Conservation (phyloP, 805 yeast species). For the Teunomyces cretensis region DNA sequence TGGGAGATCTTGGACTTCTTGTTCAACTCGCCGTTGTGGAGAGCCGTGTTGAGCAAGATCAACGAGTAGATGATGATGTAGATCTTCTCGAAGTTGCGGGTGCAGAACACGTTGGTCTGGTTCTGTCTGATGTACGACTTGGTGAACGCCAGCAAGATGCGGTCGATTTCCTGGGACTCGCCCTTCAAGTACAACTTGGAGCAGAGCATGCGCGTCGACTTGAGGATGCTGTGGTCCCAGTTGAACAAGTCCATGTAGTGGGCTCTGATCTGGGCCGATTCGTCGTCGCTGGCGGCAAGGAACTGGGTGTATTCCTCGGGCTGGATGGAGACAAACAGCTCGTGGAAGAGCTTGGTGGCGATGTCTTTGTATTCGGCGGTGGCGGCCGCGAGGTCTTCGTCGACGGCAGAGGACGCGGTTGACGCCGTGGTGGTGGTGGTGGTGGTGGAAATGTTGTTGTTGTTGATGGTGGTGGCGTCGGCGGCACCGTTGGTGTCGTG, state of each 20-base stretch:
- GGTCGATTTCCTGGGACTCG: conserved; percentile 79
- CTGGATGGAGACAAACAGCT: conserved; percentile 41
- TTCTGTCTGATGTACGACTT: conserved; percentile 57
- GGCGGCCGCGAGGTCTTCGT: not conserved
- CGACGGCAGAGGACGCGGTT: not conserved
- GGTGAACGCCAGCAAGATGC: conserved; percentile 68
- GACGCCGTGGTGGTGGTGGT: not conserved
- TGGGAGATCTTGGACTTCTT: conserved; percentile 40
- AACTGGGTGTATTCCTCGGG: conserved; percentile 47
- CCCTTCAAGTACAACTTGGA: conserved; percentile 71
- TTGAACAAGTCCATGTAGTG: conserved; percentile 48
- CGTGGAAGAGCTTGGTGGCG: conserved; percentile 36
- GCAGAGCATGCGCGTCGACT: conserved; percentile 60
- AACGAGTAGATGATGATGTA: conserved; percentile 73
- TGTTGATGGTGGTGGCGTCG: not conserved
- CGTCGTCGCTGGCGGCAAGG: conserved; percentile 38
- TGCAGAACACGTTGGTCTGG: conserved; percentile 49
- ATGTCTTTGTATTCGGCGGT: conserved; percentile 28
- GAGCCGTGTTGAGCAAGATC: conserved; percentile 72
- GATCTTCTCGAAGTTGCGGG: conserved; percentile 51
- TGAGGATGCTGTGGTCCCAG: conserved; percentile 52
- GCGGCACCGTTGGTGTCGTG: not conserved
- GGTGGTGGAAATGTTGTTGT: conserved; percentile 1
- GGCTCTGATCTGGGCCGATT: conserved; percentile 39
- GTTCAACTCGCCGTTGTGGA: conserved; percentile 54